These are phyloP conservation scores for Alternaria sp. DNA, from an alignment of 2,329 filamentous ascomycete genomes.

Conservation along the genomic window DNA sequence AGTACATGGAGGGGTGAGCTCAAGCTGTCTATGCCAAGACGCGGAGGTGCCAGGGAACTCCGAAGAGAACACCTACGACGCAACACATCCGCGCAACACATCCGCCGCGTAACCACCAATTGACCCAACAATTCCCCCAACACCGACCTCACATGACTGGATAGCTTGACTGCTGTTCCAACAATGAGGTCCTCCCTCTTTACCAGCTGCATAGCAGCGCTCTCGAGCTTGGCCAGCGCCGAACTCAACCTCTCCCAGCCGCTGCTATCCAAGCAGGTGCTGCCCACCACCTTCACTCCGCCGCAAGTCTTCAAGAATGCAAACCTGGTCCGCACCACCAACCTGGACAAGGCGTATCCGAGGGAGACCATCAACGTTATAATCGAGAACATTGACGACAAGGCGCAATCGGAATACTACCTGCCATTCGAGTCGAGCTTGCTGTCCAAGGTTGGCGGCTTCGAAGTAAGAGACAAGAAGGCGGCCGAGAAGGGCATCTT, in stretches of 20 bases:
- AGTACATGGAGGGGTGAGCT: slow-evolving; percentile 19
- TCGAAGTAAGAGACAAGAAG: slow-evolving; percentile 95
- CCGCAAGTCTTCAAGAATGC: slow-evolving; percentile 92
- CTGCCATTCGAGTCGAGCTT: slow-evolving; percentile 81
- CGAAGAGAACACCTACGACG: slow-evolving; percentile 49
- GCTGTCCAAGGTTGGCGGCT: slow-evolving; percentile 78
- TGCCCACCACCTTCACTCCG: slow-evolving; percentile 72
- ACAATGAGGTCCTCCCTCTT: slow-evolving; percentile 53
- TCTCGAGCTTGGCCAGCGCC: slow-evolving; percentile 67
- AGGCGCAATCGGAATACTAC: slow-evolving; percentile 89
- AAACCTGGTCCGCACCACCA: slow-evolving; percentile 89
- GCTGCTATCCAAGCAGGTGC: slow-evolving; percentile 59
- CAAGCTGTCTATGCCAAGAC: slow-evolving; percentile 29
- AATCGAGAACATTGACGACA: slow-evolving; percentile 82
- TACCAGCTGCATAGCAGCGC: slow-evolving; percentile 59
- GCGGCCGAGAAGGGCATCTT: slow-evolving; percentile 73
- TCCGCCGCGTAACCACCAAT: slow-evolving; percentile 28
- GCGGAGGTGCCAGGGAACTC: slow-evolving; percentile 33
- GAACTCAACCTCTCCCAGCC: slow-evolving; percentile 68
- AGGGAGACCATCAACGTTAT: slow-evolving; percentile 94
- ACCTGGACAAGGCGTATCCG: slow-evolving; percentile 90
- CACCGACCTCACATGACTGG: slow-evolving; percentile 42
- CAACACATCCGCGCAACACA: slow-evolving; percentile 29
- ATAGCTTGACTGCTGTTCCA: slow-evolving; percentile 37
- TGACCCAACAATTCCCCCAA: slow-evolving; percentile 21